Evolutionary conservation across 257 asterid species (phyloP).

Genomic region (Fraxinus americana): DNA sequence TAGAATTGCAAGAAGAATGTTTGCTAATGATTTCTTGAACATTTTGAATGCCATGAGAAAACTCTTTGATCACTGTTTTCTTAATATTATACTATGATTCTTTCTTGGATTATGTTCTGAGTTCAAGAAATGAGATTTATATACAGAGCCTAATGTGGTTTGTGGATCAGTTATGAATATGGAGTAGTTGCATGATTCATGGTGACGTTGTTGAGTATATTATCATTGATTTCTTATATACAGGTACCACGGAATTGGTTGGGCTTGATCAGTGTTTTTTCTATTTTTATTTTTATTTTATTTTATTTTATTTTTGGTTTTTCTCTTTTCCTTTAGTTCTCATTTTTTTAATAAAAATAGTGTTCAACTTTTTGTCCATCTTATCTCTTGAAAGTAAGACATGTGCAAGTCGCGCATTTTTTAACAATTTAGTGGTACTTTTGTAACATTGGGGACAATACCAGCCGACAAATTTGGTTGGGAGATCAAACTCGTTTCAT

Average conservation of each 20-base stretch:
- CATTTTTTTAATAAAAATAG: no score
- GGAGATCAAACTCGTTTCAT: no score
- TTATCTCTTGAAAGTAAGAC: no score
- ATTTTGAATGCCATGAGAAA: slow-evolving; percentile 26
- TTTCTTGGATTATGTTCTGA: neutral
- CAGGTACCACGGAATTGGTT: neutral
- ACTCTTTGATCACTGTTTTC: neutral
- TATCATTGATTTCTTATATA: neutral
- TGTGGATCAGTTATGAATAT: neutral
- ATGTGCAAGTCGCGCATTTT: no score
- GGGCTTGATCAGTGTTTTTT: no score
- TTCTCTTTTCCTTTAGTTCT: no score
- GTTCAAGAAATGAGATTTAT: neutral
- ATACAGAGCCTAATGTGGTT: neutral
- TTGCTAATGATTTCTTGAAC: slow-evolving; percentile 26
- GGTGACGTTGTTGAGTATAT: neutral
- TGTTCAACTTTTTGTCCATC: no score
- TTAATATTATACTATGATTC: neutral
- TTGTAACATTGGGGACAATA: no score
- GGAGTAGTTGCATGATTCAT: neutral
- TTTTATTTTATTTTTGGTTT: no score
- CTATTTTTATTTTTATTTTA: no score
- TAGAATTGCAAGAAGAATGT: slow-evolving; percentile 26
- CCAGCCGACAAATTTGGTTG: no score
- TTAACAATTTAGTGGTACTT: no score